Percentiles rank a stretch among this genome's conserved stretches.
phyloP scores from a whole-genome alignment of 2,329 filamentous ascomycete species.

The Trichoderma brevicompactum region DNA sequence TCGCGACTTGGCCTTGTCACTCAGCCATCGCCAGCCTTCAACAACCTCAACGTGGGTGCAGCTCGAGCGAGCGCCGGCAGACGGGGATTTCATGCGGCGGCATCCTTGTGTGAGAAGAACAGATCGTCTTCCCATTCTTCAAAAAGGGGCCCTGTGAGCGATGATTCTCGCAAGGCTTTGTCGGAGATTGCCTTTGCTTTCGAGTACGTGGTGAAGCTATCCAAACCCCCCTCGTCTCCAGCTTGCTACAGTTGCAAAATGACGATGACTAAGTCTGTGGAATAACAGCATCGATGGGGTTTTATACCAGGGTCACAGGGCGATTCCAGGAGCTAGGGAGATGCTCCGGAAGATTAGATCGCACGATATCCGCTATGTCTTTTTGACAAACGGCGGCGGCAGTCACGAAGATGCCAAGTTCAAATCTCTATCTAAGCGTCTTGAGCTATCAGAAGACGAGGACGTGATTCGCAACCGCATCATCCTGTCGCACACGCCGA shows the following conservation, averaged over 20 bases:
- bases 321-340: constrained; percentile 77
- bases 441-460: constrained; percentile 40
- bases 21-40: constrained; percentile 2
- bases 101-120: neutral
- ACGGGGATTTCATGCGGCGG: constrained; percentile 2
- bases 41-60: neutral
- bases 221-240: neutral
- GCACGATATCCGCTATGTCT: constrained; percentile 84
- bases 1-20: constrained; percentile 1
- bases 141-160: constrained; percentile 14
- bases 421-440: constrained; percentile 41
- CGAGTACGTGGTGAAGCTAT: constrained; percentile 38
- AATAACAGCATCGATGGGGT: constrained; percentile 79
- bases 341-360: constrained; percentile 74
- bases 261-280: neutral
- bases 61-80: neutral
- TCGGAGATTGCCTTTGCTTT: constrained; percentile 46
- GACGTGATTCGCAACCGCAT: constrained; percentile 43
- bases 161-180: constrained; percentile 35
- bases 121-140: neutral
- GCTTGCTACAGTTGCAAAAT: neutral
- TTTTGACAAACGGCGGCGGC: constrained; percentile 94
- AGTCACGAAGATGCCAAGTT: constrained; percentile 65
- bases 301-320: constrained; percentile 79
- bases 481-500: constrained; percentile 89